Evolutionary conservation across 306 rosid genomes (phyloP), one percentile per base, ranked within the genome.

Genomic region (Malus asiatica): DNA sequence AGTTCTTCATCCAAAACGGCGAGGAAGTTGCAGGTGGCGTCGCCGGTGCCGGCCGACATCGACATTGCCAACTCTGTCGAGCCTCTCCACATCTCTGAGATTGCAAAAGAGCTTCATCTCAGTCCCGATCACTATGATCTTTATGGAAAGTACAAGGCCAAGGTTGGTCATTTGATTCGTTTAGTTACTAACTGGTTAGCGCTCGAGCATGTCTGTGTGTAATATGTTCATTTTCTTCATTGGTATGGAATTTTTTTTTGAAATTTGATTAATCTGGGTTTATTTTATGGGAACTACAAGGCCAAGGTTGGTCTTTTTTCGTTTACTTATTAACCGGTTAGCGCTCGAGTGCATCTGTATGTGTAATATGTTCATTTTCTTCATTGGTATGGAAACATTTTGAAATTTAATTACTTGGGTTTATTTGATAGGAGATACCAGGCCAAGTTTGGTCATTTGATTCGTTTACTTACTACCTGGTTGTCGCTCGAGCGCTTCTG

Each of bases 21-120:
- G 84, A 89, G 99, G 93, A 89, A 88, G 80, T 66, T 95, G 29
- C 72, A 89, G 76, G 99, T 92, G 72, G 83, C 69, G 46, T 92
- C 99, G 30, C 99, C 99, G 13, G 99, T 95, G 44, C 99, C 99
- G 3, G 89, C 97, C 0, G 99, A 95, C 79, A 95, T 95, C 60
- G 96, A 89, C 81, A 86, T 95, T 67, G 99, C 99, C 38, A 90
- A 95, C 75, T 86, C 96, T 4, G 89, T 95, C 66, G 84, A 92
- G 76, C 97, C 99, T 70, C 42, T 95, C 69, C 99, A 88, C 63
- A 90, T 95, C 74, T 84, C 91, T 18, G 81, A 92, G 77, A 95
- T 95, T 81, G 97, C 99, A 30, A 74, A 80, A 0, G 88, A 86
- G 11, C 91, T 95, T 70, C 87, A 89, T 78, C 95, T 95, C 19